Conservation (phyloP, 495 filamentous ascomycete species). For the Annulohypoxylon moriforme region DNA sequence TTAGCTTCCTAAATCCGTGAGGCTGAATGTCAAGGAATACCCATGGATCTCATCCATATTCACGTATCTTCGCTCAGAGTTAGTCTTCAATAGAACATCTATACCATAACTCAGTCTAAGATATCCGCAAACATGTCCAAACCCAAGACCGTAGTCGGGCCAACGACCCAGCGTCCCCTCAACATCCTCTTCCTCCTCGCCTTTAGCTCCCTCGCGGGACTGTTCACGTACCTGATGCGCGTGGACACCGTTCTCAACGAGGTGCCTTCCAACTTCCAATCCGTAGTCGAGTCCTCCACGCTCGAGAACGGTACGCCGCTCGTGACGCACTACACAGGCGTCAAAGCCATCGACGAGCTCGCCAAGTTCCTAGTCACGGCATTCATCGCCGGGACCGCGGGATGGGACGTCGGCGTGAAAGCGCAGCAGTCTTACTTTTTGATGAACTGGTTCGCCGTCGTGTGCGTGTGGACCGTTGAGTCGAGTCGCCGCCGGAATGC, state of each 20-base stretch:
- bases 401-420: slow-evolving; percentile 34
- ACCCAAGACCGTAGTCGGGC: slow-evolving; percentile 16
- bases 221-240: slow-evolving; percentile 41
- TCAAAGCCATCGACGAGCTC: slow-evolving; percentile 32
- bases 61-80: background rate
- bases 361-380: slow-evolving; percentile 40
- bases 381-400: slow-evolving; percentile 36
- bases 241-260: slow-evolving; percentile 32
- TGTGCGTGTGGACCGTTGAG: slow-evolving; percentile 50
- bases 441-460: slow-evolving; percentile 41
- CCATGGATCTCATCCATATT: background rate
- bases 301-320: slow-evolving; percentile 41
- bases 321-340: slow-evolving; percentile 42
- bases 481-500: slow-evolving; percentile 42
- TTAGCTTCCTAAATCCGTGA: background rate
- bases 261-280: slow-evolving; percentile 32
- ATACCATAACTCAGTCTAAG: background rate
- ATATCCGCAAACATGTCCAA: slow-evolving; percentile 25
- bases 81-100: background rate
- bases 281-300: slow-evolving; percentile 19
- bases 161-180: slow-evolving; percentile 31
- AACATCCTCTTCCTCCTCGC: slow-evolving; percentile 36
- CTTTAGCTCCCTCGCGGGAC: slow-evolving; percentile 23
- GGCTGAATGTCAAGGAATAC: background rate
- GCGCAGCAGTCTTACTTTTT: slow-evolving; percentile 45